Conservation (phyloP, 306 rosid genomes). For the Ochetophila trinervis region DNA sequence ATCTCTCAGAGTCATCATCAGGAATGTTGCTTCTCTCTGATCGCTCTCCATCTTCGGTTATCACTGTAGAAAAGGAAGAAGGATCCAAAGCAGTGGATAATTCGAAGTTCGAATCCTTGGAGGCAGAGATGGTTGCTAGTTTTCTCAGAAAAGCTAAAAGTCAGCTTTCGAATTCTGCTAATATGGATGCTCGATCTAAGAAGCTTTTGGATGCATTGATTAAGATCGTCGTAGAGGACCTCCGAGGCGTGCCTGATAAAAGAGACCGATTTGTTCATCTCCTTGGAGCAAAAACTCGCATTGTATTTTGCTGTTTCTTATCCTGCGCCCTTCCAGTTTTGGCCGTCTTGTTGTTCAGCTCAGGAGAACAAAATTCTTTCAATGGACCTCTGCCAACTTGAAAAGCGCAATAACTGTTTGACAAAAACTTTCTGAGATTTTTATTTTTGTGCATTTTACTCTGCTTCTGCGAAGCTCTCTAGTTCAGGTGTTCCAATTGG, state of each 20-base stretch:
- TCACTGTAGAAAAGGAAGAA: neutral
- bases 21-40: neutral
- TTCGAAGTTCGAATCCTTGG: slow-evolving; percentile 19
- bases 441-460: neutral
- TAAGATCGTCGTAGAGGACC: slow-evolving; percentile 36
- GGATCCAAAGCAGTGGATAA: neutral
- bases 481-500: too few species aligned
- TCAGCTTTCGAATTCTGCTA: slow-evolving; percentile 30
- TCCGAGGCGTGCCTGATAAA: slow-evolving; percentile 29
- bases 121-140: slow-evolving; percentile 34
- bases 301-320: slow-evolving; percentile 33
- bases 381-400: slow-evolving; percentile 48
- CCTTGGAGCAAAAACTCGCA: slow-evolving; percentile 28
- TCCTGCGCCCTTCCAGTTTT: slow-evolving; percentile 42
- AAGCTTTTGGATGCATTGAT: slow-evolving; percentile 49
- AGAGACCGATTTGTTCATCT: slow-evolving; percentile 25
- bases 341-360: slow-evolving; percentile 30
- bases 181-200: slow-evolving; percentile 38
- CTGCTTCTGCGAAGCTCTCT: too few species aligned
- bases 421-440: slow-evolving; percentile 18
- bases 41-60: slow-evolving; percentile 6
- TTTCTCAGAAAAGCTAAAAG: slow-evolving; percentile 31
- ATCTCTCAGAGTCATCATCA: neutral
- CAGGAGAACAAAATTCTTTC: slow-evolving; percentile 23
- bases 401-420: slow-evolving; percentile 22